These are phyloP conservation scores for Achlya hypogyna DNA, from an alignment of 352 stramenopile species.

Conservation along the genomic window DNA sequence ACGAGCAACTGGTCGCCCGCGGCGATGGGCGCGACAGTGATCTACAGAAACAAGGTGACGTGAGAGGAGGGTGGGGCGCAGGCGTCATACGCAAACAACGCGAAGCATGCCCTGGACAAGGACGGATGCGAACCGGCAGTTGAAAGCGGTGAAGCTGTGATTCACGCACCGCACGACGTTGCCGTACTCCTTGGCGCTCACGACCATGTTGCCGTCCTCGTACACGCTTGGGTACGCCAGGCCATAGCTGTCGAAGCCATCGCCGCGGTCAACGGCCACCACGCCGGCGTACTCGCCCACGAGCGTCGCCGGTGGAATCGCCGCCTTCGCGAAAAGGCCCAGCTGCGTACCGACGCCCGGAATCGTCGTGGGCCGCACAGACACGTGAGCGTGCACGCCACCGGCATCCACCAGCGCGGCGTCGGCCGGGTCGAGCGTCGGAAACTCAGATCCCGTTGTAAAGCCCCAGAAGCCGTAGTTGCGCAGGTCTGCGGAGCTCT, in stretches of 20 bases:
- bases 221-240: slow-evolving; percentile 65
- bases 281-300: slow-evolving; percentile 64
- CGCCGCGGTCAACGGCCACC: slow-evolving; percentile 30
- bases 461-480: slow-evolving; percentile 78
- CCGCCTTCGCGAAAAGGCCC: slow-evolving; percentile 49
- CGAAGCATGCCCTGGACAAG: slow-evolving; percentile 52
- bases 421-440: slow-evolving; percentile 45
- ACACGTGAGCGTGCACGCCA: background rate
- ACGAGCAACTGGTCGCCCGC: slow-evolving; percentile 60
- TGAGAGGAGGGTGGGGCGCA: background rate
- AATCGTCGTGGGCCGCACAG: slow-evolving; percentile 7
- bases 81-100: slow-evolving; percentile 31
- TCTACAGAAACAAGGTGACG: slow-evolving; percentile 6
- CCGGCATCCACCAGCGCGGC: slow-evolving; percentile 35
- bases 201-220: slow-evolving; percentile 50
- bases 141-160: slow-evolving; percentile 42
- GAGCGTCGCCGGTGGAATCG: slow-evolving; percentile 35
- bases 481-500: slow-evolving; percentile 48
- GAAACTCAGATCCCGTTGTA: slow-evolving; percentile 19
- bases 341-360: slow-evolving; percentile 22
- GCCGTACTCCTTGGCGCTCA: slow-evolving; percentile 59
- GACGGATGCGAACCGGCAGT: slow-evolving; percentile 57
- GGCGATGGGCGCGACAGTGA: slow-evolving; percentile 6
- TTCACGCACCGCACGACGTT: slow-evolving; percentile 76
- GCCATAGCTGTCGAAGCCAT: slow-evolving; percentile 52